Base-by-base conservation (phyloP, 257 asterid species). In the Linaria vulgaris region DNA sequence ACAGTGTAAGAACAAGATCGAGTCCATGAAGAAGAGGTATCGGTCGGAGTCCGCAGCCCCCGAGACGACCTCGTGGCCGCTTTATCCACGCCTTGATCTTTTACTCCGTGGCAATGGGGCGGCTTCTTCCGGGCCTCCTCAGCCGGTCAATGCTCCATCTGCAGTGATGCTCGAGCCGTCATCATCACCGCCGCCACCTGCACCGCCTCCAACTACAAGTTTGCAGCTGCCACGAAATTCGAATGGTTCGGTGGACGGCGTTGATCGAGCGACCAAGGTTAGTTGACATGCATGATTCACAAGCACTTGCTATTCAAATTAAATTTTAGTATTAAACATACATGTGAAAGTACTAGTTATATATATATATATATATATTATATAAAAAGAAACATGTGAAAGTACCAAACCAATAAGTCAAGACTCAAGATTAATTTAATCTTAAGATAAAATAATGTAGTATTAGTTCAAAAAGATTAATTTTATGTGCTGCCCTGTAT, bases 21-120 rank as follows among this genome's bases (percentile, higher is more conserved):
- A 88, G 81, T 88, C 96, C 5, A 88, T 88, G 96, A 88, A 88
- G 95, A 88, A 88, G 70, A 67, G 96, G 81, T 88, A 88, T 66
- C 77, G 96, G 61, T 88, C 95, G 12, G 96, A 88, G 71, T 82
- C 96, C 13, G 85, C 88, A 12, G 78, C 79, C 0, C 69, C 87
- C 2, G 95, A 79, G 25, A 71, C 78, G 21, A 80, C 95, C 4
- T 72, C 95, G 9, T 88, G 96, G 96, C 96, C 96, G 20, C 88
- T 88, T 4, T 88, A 80, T 67, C 53, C 83, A 12, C 82, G 96
- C 15, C 92, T 88, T 13, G 92, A 88, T 76, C 87, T 68, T 30
- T 77, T 88, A n/a, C 82, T 88, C 17, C 92, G 96, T 7, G 96
- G 96, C 27, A 83, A 74, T 61, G 78, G 78, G 30, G 46, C 64